Evolutionary conservation across 2,329 filamentous ascomycete genomes (phyloP).

Genomic region (Geosmithia putterillii): DNA sequence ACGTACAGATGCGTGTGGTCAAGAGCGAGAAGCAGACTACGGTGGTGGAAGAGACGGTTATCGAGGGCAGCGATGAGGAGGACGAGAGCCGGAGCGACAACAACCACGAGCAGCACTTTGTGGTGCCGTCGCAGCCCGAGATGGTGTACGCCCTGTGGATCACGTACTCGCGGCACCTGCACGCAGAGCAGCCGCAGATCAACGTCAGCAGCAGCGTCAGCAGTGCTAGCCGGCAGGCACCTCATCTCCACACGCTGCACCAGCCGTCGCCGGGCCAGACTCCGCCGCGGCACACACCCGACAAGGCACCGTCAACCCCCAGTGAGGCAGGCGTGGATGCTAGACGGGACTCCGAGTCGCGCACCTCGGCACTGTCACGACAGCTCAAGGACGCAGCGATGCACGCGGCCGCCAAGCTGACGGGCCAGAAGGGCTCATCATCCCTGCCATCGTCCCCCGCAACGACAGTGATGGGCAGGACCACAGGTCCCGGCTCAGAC

Average conservation of each 20-base stretch:
- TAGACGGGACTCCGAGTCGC: constrained; percentile 24
- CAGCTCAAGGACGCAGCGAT: constrained; percentile 46
- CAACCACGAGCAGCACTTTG: constrained; percentile 29
- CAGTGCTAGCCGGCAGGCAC: constrained; percentile 1
- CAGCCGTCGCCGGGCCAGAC: constrained; percentile 69
- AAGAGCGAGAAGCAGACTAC: constrained; percentile 65
- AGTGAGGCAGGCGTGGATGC: constrained; percentile 33
- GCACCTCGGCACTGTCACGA: constrained; percentile 36
- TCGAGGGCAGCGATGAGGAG: constrained; percentile 46
- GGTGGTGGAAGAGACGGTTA: constrained; percentile 50
- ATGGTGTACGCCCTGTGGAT: constrained; percentile 94
- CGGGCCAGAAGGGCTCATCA: constrained; percentile 18
- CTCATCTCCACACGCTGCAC: constrained; percentile 48
- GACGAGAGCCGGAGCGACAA: constrained; percentile 24
- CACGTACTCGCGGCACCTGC: constrained; percentile 87
- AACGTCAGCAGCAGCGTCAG: constrained; percentile 36
- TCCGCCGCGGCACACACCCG: constrained; percentile 41
- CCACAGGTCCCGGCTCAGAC: no score
- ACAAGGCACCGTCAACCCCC: constrained; percentile 34
- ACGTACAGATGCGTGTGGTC: constrained; percentile 93
- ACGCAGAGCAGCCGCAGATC: constrained; percentile 53
- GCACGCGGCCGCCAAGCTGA: constrained; percentile 40
- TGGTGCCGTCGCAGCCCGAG: constrained; percentile 45
- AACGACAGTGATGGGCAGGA: no score
- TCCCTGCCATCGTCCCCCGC: no score